These are phyloP conservation scores for Histomonas meleagridis DNA, from an alignment of 208 protist species.

Conservation along the genomic window DNA sequence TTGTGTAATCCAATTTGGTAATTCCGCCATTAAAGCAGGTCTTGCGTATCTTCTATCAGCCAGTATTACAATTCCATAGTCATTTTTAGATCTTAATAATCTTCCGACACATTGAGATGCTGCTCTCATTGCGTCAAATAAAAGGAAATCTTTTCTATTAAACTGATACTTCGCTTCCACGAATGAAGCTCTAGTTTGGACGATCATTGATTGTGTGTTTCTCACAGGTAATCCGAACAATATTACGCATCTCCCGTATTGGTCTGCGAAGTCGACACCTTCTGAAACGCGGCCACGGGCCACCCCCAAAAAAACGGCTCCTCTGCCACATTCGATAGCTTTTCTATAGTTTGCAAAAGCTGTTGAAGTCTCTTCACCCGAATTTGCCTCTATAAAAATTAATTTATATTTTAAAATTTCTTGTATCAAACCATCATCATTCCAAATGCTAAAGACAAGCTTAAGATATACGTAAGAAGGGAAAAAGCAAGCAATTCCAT, in stretches of 20 bases:
- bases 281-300: constrained; percentile 65
- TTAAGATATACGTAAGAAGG: constrained; percentile 63
- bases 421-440: constrained; percentile 71
- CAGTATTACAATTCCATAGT: constrained; percentile 97
- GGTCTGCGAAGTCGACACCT: constrained; percentile 83
- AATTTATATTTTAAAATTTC: constrained; percentile 67
- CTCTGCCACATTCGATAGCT: constrained; percentile 53
- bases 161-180: constrained; percentile 82
- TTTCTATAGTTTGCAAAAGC: constrained; percentile 78
- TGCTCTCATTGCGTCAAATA: constrained; percentile 63
- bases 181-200: constrained; percentile 83
- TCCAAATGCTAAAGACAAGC: constrained; percentile 74
- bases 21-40: constrained; percentile 72
- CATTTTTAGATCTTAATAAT: constrained; percentile 92
- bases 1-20: constrained; percentile 66
- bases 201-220: constrained; percentile 55
- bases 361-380: constrained; percentile 75
- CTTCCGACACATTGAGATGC: constrained; percentile 95
- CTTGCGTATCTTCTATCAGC: constrained; percentile 84
- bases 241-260: constrained; percentile 52
- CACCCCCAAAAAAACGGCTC: constrained; percentile 89
- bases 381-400: constrained; percentile 92
- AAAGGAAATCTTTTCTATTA: constrained; percentile 81
- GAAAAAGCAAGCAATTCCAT: constrained; percentile 93
- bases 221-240: constrained; percentile 50